Conservation (phyloP, 495 filamentous ascomycete genomes). For the Pyrenopolyporus hunteri region DNA sequence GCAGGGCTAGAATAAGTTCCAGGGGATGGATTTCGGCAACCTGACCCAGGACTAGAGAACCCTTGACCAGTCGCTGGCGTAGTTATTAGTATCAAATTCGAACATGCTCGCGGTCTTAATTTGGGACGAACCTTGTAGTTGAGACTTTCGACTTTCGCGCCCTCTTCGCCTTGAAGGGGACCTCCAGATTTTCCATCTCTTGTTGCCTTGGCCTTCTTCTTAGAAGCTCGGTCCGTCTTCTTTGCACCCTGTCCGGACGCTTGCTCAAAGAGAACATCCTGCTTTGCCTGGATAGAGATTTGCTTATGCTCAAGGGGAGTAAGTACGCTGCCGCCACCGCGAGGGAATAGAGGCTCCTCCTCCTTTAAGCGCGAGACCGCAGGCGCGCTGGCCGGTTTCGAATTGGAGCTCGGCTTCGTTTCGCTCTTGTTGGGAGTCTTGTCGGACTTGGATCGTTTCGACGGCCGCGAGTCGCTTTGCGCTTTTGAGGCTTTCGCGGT, state of each 20-base stretch:
- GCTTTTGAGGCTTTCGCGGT: conserved; percentile 45
- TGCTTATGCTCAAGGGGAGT: conserved; percentile 95
- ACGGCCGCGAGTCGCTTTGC: conserved; percentile 45
- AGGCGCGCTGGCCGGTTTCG: conserved; percentile 38
- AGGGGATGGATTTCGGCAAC: conserved; percentile 79
- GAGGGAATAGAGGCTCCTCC: conserved; percentile 88
- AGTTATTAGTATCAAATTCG: conserved; percentile 46
- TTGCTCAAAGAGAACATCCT: conserved; percentile 93
- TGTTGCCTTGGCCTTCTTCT: conserved; percentile 58
- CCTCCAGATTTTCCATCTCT: conserved; percentile 55
- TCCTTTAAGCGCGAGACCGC: conserved; percentile 57
- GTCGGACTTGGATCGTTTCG: conserved; percentile 53
- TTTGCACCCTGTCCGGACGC: conserved; percentile 55
- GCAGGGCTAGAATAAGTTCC: conserved; percentile 79
- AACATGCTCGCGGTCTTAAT: neutral
- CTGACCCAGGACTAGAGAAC: conserved; percentile 85
- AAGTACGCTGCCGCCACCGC: conserved; percentile 88
- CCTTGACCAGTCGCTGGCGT: conserved; percentile 74
- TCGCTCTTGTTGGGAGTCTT: conserved; percentile 38
- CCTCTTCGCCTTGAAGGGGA: conserved; percentile 55
- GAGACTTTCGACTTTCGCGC: conserved; percentile 79
- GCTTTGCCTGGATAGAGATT: conserved; percentile 90
- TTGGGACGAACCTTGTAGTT: conserved; percentile 76
- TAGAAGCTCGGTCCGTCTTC: conserved; percentile 54
- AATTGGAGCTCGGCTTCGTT: conserved; percentile 25